phyloP scores from a whole-genome alignment of 495 filamentous ascomycete genomes.

The Clavariopsis aquatica region DNA sequence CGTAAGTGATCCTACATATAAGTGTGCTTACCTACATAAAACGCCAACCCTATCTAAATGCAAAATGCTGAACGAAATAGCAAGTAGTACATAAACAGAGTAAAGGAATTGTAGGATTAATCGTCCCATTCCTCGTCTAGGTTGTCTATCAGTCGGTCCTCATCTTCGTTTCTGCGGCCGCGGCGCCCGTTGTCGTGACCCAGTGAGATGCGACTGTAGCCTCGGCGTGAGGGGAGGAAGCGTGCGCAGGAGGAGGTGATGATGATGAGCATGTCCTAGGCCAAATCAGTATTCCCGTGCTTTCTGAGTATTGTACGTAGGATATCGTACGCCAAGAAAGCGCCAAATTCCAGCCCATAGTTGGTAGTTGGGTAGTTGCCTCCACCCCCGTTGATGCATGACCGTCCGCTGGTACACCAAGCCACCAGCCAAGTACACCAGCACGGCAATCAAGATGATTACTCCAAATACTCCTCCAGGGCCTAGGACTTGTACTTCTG shows the following conservation, averaged over 20 bases:
- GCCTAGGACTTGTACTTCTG: conserved; percentile 66
- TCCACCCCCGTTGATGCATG: conserved; percentile 92
- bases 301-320: not conserved
- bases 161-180: conserved; percentile 62
- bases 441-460: conserved; percentile 78
- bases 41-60: not conserved
- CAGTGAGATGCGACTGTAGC: conserved; percentile 58
- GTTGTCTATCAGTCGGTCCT: conserved; percentile 93
- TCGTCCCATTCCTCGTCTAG: conserved; percentile 83
- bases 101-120: conserved; percentile 8
- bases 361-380: conserved; percentile 90
- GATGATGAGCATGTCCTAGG: conserved; percentile 80
- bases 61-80: not conserved
- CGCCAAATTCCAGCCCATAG: conserved; percentile 87
- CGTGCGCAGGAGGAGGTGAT: conserved; percentile 72
- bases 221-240: conserved; percentile 62
- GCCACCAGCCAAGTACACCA: conserved; percentile 89
- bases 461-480: conserved; percentile 90
- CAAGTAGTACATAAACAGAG: not conserved
- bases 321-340: conserved; percentile 72
- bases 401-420: conserved; percentile 95
- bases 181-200: conserved; percentile 36
- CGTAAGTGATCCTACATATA: not conserved
- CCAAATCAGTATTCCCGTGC: conserved; percentile 8
- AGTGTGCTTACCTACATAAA: not conserved